These are phyloP conservation scores for Picea sitchensis DNA, from an alignment of 75 land plant species.

Conservation along the genomic window DNA sequence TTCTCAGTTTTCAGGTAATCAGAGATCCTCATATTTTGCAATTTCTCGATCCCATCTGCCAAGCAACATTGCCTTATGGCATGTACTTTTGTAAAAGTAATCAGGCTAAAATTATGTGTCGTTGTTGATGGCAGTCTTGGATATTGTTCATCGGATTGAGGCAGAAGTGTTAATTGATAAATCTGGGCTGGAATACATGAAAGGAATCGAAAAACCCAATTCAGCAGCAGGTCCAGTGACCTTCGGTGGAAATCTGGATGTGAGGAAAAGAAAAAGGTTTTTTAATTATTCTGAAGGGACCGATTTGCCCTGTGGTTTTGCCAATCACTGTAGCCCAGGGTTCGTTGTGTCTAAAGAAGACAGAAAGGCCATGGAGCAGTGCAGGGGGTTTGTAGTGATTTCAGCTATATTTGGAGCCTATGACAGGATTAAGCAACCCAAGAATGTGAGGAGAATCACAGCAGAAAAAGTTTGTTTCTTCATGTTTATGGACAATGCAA, in stretches of 20 bases:
- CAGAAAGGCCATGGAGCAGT: slow-evolving; percentile 48
- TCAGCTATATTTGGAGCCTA: slow-evolving; percentile 63
- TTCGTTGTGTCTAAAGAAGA: slow-evolving; percentile 16
- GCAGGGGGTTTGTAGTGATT: slow-evolving; percentile 51
- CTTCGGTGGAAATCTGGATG: background rate
- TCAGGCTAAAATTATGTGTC: background rate
- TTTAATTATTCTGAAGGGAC: background rate
- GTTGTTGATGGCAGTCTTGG: background rate
- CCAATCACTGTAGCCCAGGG: background rate
- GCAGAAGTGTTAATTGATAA: background rate
- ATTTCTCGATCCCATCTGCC: too few relatives aligned
- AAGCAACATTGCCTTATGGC: too few relatives aligned
- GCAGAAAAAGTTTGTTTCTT: slow-evolving; percentile 51
- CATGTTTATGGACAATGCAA: slow-evolving; percentile 58
- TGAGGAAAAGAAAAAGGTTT: background rate
- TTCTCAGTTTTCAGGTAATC: background rate
- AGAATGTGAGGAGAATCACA: slow-evolving; percentile 34
- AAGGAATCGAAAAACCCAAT: background rate
- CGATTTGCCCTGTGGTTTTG: slow-evolving; percentile 4
- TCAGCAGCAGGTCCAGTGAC: background rate
- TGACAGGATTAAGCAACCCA: slow-evolving; percentile 69
- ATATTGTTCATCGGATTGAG: background rate
- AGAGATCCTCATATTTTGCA: background rate
- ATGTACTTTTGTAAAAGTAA: background rate
- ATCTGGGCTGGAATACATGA: background rate